phyloP scores from a whole-genome alignment of 768 basidiomycete species.

The Gelatoporia subvermispora region DNA sequence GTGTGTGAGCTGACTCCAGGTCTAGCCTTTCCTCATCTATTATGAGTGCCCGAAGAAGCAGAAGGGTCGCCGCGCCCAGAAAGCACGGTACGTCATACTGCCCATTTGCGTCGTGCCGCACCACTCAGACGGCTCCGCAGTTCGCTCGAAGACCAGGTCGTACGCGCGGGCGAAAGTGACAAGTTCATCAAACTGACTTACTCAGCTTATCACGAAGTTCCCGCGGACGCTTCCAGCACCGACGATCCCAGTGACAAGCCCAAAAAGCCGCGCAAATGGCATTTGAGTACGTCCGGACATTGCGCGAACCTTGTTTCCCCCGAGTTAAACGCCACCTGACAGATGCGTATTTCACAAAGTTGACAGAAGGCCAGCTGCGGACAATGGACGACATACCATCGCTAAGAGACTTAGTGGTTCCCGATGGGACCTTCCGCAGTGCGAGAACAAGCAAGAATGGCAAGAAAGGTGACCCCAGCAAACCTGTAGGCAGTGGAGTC shows the following conservation, averaged over 20 bases:
- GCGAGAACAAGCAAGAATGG: slow-evolving; percentile 29
- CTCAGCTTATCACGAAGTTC: slow-evolving; percentile 49
- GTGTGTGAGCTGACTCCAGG: slow-evolving; percentile 5
- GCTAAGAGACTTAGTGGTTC: slow-evolving; percentile 58
- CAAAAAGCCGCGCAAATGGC: slow-evolving; percentile 61
- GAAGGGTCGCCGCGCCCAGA: slow-evolving; percentile 17
- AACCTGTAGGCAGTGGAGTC: slow-evolving; percentile 19
- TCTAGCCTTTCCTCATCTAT: slow-evolving; percentile 80
- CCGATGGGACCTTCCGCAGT: slow-evolving; percentile 64
- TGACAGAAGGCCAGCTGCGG: slow-evolving; percentile 63
- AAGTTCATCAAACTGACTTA: slow-evolving; percentile 78
- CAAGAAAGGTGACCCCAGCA: slow-evolving; percentile 12
- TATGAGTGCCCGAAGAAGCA: slow-evolving; percentile 45
- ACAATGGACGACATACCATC: slow-evolving; percentile 64
- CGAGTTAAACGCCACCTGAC: neutral
- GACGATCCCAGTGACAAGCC: slow-evolving; percentile 36
- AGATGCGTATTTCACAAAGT: slow-evolving; percentile 84
- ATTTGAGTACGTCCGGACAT: slow-evolving; percentile 58
- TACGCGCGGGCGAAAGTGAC: slow-evolving; percentile 28
- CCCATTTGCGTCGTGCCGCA: slow-evolving; percentile 1
- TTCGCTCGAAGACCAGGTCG: slow-evolving; percentile 36
- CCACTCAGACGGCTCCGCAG: slow-evolving; percentile 15
- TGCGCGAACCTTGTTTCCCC: slow-evolving; percentile 8
- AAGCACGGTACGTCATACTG: slow-evolving; percentile 18
- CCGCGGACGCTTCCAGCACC: slow-evolving; percentile 31